Base-by-base conservation (phyloP, 2,329 filamentous ascomycete species). In the Ceratocystis ficicola region DNA sequence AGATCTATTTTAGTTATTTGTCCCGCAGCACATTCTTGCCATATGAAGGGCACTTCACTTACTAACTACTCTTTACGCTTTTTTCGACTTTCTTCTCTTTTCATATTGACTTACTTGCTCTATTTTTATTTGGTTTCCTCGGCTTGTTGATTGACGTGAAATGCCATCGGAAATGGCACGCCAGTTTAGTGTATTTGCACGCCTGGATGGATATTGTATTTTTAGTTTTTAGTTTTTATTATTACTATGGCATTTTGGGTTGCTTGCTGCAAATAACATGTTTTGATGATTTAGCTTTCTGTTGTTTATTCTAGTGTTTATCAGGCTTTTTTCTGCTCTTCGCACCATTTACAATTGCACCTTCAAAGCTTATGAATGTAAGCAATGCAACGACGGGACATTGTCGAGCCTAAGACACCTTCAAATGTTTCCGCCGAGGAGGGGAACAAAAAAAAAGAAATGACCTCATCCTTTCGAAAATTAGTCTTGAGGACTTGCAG, bases 181-280 rank as follows among this genome's bases (percentile, higher is more conserved):
- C 44, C 30, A 12, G 25, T 59, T 32, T 59, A 30, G 52, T 57
- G 52, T 32, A 57, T 17, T 32, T 57, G n/a, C 52, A 32, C 52
- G 36, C 32, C 22, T 36, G 15, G 15, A 25, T 62, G 62, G 44
- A 63, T 25, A 30, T 63, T 63, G 44, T 63, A 48, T 17, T 63
- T 50, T 25, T 63, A 32, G 25, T 48, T 41, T 3, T 62, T 44
- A 22, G 1, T 12, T 25, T 46, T 62, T 36, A 32, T n/a, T 5
- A 52, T 36, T 63, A 46, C 36, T n/a, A 25, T 8, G 17, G 32
- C 28, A 6, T 59, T 2, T 32, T 2, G 15, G 17, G n/a, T 36
- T 3, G 15, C 55, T 17, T 17, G 55, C 20, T n/a, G 3, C 17
- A 28, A 22, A n/a, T n/a, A n/a, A 41, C 36, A 41, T 15, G 36